phyloP scores from a whole-genome alignment of 139 green algal species.

The Trebouxia sp. region DNA sequence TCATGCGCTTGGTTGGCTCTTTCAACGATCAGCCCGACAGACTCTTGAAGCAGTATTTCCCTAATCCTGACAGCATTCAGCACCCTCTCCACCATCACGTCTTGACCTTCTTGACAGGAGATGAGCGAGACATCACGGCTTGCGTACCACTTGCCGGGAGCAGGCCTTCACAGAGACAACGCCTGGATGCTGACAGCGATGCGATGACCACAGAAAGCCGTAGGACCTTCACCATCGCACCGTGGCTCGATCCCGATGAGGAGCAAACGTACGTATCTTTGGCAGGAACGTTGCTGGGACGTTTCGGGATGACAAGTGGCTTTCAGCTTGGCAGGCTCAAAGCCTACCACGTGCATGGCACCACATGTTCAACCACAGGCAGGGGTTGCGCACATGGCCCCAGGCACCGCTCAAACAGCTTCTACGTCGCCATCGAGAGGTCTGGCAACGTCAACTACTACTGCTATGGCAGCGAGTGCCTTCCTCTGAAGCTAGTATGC shows the following conservation, averaged over 20 bases:
- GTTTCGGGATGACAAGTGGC: not conserved
- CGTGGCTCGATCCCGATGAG: not conserved
- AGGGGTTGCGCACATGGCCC: not conserved
- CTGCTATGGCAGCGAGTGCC: conserved; percentile 4
- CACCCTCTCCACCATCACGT: conserved; percentile 2
- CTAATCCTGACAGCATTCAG: not conserved
- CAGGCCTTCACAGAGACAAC: conserved; percentile 4
- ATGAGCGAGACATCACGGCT: not conserved
- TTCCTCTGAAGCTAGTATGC: not conserved
- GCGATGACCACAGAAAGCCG: not conserved
- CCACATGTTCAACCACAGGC: not conserved
- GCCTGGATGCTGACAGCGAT: not conserved
- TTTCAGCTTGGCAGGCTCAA: conserved; percentile 1
- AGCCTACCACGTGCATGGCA: not conserved
- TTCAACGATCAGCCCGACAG: conserved; percentile 1
- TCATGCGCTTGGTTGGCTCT: not conserved
- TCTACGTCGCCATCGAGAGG: not conserved
- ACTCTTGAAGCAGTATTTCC: not conserved
- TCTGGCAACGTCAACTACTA: not conserved
- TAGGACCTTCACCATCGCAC: not conserved
- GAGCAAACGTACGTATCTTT: not conserved
- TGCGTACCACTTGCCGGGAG: not conserved
- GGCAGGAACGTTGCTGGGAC: not conserved
- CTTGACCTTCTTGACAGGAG: not conserved
- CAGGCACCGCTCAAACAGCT: not conserved